phyloP scores from a whole-genome alignment of 2,329 filamentous ascomycete species.

The Alternaria ventricosa region DNA sequence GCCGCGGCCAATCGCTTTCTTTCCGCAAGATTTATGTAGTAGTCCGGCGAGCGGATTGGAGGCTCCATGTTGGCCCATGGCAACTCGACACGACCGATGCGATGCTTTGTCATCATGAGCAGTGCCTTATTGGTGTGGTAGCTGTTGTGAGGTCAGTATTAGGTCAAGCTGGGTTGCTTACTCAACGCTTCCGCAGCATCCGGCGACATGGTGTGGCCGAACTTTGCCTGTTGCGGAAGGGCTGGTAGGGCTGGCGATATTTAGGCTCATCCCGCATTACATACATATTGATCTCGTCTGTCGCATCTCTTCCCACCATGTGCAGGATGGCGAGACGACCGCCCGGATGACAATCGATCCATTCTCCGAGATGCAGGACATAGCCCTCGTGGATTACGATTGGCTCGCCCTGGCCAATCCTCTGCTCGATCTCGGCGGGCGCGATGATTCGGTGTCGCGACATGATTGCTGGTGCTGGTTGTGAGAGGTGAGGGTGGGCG shows the following conservation, averaged over 20 bases:
- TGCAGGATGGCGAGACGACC: constrained; percentile 66
- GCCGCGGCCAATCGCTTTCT: constrained; percentile 10
- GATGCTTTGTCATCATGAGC: constrained; percentile 65
- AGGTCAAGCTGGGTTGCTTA: constrained; percentile 23
- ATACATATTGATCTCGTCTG: constrained; percentile 66
- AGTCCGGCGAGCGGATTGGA: constrained; percentile 62
- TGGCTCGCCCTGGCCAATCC: constrained; percentile 62
- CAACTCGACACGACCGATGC: constrained; percentile 63
- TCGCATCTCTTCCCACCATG: constrained; percentile 67
- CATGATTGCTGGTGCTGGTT: constrained; percentile 19
- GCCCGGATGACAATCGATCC: constrained; percentile 66
- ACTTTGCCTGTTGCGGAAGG: constrained; percentile 12
- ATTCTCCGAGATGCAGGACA: constrained; percentile 63
- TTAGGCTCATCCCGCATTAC: constrained; percentile 11
- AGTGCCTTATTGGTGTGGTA: constrained; percentile 64
- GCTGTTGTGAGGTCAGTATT: constrained; percentile 49
- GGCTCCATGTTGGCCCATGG: constrained; percentile 66
- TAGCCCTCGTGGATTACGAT: constrained; percentile 64
- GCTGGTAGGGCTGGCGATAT: constrained; percentile 1
- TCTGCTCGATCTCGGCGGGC: constrained; percentile 55
- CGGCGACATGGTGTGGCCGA: constrained; percentile 6
- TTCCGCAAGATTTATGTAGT: constrained; percentile 35
- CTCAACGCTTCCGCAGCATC: constrained; percentile 14
- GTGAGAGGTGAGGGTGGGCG: constrained; percentile 4
- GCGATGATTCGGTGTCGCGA: constrained; percentile 47